These are phyloP conservation scores for Furcasterigmium furcatum DNA, from an alignment of 2,329 filamentous ascomycete species.

Conservation along the genomic window DNA sequence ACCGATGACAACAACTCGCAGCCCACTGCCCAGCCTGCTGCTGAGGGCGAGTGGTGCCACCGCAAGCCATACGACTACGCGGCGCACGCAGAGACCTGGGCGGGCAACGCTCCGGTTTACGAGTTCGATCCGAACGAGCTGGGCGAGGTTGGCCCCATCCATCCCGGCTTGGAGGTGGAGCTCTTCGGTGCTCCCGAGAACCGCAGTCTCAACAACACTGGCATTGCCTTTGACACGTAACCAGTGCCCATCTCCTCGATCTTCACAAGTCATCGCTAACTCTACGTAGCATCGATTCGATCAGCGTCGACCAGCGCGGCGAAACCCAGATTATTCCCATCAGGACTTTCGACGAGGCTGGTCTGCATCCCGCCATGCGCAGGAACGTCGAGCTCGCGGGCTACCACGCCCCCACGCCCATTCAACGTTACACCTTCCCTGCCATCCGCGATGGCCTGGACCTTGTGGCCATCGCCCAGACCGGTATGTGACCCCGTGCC, in stretches of 20 bases:
- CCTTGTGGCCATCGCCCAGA: constrained; percentile 87
- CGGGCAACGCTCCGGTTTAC: constrained; percentile 63
- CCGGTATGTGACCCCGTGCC: constrained; percentile 65
- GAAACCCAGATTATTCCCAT: constrained; percentile 46
- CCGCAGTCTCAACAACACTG: constrained; percentile 39
- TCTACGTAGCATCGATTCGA: constrained; percentile 45
- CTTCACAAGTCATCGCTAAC: constrained; percentile 21
- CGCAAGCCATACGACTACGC: constrained; percentile 47
- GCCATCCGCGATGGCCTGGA: constrained; percentile 75
- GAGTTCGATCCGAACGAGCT: constrained; percentile 72
- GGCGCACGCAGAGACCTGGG: constrained; percentile 34
- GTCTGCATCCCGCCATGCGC: constrained; percentile 79
- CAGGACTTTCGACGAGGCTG: constrained; percentile 67
- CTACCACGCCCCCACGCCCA: constrained; percentile 75
- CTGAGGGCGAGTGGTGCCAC: constrained; percentile 40
- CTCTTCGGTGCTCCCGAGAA: constrained; percentile 65
- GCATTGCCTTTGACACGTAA: constrained; percentile 64
- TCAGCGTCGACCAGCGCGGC: constrained; percentile 57
- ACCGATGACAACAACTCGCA: constrained; percentile 5
- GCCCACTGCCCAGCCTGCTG: constrained; percentile 2
- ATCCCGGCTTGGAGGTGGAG: constrained; percentile 66
- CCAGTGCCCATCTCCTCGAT: no score
- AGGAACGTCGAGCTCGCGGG: constrained; percentile 72
- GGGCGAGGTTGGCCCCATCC: constrained; percentile 77
- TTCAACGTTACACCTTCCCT: constrained; percentile 83